phyloP scores from a whole-genome alignment of 495 filamentous ascomycete genomes.

The Aspergillus panamensis region DNA sequence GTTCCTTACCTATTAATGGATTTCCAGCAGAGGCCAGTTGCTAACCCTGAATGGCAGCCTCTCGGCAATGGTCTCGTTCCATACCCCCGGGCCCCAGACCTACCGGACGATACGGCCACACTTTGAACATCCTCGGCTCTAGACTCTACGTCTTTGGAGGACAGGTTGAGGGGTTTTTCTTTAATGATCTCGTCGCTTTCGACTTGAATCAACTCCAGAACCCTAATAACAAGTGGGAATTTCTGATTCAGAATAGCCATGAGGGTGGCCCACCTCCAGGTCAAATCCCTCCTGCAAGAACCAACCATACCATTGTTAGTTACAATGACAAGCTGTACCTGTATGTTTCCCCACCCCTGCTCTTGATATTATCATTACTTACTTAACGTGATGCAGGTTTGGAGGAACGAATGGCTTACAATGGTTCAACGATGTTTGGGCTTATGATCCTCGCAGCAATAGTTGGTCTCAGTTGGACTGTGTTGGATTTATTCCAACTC shows the following conservation, averaged over 20 bases:
- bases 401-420: constrained; percentile 90
- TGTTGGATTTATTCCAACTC: constrained; percentile 92
- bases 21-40: background rate
- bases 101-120: constrained; percentile 91
- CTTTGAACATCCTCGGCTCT: constrained; percentile 91
- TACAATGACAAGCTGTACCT: constrained; percentile 91
- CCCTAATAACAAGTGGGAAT: constrained; percentile 87
- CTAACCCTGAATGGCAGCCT: constrained; percentile 54
- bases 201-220: constrained; percentile 91
- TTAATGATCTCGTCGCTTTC: constrained; percentile 97
- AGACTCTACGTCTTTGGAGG: constrained; percentile 97
- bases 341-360: constrained; percentile 48
- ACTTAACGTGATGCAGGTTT: constrained; percentile 56
- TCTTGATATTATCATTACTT: background rate
- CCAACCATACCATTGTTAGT: constrained; percentile 92
- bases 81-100: constrained; percentile 80
- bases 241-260: constrained; percentile 74
- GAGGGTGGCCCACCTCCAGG: constrained; percentile 60
- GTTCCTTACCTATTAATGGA: background rate
- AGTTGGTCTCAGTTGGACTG: constrained; percentile 86
- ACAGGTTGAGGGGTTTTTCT: constrained; percentile 95
- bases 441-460: constrained; percentile 79
- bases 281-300: constrained; percentile 82
- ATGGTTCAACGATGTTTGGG: constrained; percentile 99
- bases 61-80: constrained; percentile 95